Conservation (phyloP, 768 basidiomycete genomes). For the Pseudohyphozyma bogoriensis region DNA sequence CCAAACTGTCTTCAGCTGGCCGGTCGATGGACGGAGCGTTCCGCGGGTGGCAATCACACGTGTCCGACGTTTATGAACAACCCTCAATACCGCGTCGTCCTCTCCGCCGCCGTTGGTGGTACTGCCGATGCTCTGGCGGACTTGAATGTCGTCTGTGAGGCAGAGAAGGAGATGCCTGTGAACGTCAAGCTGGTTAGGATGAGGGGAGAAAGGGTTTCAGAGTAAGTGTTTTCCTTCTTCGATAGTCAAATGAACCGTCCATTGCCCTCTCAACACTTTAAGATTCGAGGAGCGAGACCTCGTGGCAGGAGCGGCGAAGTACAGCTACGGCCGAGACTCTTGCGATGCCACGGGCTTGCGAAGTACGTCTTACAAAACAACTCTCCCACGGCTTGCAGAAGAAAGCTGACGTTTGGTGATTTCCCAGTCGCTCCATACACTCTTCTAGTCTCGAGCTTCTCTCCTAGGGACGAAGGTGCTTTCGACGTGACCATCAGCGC, state of each 20-base stretch:
- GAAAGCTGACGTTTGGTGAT: neutral
- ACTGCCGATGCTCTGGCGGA: conserved; percentile 29
- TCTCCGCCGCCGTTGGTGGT: conserved; percentile 39
- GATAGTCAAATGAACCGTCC: too few relatives aligned
- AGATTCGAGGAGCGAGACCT: conserved; percentile 54
- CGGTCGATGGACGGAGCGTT: conserved; percentile 56
- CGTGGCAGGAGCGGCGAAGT: conserved; percentile 63
- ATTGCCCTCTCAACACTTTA: conserved; percentile 35
- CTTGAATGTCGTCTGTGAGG: conserved; percentile 45
- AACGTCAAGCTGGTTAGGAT: conserved; percentile 68
- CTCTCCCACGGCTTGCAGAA: neutral
- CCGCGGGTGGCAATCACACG: conserved; percentile 72
- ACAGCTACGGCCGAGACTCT: conserved; percentile 64
- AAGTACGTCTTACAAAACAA: conserved; percentile 40
- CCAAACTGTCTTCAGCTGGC: conserved; percentile 44
- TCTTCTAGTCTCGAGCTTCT: conserved; percentile 73
- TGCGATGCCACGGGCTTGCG: conserved; percentile 45
- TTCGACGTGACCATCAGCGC: conserved; percentile 55
- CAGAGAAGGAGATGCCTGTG: conserved; percentile 57
- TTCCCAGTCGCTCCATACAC: conserved; percentile 65
- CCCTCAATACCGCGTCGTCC: conserved; percentile 68
- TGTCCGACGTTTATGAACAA: conserved; percentile 77
- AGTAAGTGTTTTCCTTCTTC: conserved; percentile 46
- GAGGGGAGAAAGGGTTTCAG: conserved; percentile 58
- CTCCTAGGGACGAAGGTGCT: conserved; percentile 55